Percentiles rank a stretch among this genome's conserved stretches.
Conservation (phyloP, 805 yeast genomes). For the Yarrowia sp. region DNA sequence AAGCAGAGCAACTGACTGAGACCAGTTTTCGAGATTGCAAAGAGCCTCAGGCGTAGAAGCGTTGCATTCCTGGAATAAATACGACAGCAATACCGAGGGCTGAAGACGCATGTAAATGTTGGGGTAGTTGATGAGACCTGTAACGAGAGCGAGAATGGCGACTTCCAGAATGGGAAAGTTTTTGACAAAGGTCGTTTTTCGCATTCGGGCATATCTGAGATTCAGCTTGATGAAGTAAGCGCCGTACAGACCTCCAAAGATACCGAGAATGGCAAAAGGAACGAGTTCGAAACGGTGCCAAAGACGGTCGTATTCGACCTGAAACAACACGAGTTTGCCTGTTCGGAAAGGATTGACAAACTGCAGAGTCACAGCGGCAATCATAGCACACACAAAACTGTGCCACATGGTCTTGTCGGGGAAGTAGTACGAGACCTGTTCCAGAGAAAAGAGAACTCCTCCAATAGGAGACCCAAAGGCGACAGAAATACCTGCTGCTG, state of each 20-base stretch:
- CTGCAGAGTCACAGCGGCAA: constrained; percentile 61
- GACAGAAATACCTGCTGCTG: constrained; percentile 79
- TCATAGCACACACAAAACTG: constrained; percentile 73
- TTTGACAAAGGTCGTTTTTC: constrained; percentile 23
- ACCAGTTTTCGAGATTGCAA: constrained; percentile 32
- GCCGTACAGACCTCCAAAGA: constrained; percentile 67
- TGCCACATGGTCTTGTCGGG: constrained; percentile 73
- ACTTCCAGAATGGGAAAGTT: constrained; percentile 47
- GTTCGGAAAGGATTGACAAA: constrained; percentile 49
- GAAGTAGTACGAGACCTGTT: constrained; percentile 62
- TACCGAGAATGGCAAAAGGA: constrained; percentile 70
- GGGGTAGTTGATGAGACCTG: constrained; percentile 57
- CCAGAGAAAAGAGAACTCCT: constrained; percentile 76
- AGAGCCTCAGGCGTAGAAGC: constrained; percentile 35
- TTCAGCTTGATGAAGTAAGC: constrained; percentile 50
- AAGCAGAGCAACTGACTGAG: constrained; percentile 34
- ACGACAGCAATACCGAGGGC: constrained; percentile 53
- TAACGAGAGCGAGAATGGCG: constrained; percentile 45
- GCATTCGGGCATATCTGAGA: constrained; percentile 41
- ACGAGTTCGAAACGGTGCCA: constrained; percentile 70
- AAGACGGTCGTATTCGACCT: constrained; percentile 63
- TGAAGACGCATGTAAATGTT: constrained; percentile 52
- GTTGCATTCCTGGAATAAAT: constrained; percentile 66
- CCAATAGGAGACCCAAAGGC: constrained; percentile 88
- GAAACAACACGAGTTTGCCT: constrained; percentile 55